Evolutionary conservation across 2,329 filamentous ascomycete species (phyloP).

Genomic region (Rutstroemia sp.): DNA sequence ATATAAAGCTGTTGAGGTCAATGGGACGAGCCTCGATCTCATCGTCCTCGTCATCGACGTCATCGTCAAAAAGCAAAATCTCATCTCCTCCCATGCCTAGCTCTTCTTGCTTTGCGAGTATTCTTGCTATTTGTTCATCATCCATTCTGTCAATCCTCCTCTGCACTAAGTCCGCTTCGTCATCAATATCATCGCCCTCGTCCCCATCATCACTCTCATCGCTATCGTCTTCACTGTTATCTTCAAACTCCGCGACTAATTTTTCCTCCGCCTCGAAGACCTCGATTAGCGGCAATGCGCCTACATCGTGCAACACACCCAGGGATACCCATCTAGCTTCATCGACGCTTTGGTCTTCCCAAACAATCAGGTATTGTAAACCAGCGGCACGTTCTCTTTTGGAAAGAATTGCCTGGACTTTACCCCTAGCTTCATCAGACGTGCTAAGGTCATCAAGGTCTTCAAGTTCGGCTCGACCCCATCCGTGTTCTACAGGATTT

Average conservation of each 20-base stretch:
- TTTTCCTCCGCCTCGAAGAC: conserved; percentile 30
- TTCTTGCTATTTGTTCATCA: conserved; percentile 55
- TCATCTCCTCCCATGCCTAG: conserved; percentile 55
- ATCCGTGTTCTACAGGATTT: conserved; percentile 24
- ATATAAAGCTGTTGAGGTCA: conserved; percentile 5
- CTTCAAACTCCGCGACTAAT: conserved; percentile 27
- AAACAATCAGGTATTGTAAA: conserved; percentile 45
- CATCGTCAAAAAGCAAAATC: conserved; percentile 47
- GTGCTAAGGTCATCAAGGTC: conserved; percentile 44
- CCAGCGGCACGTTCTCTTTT: conserved; percentile 38
- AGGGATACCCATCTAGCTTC: conserved; percentile 43
- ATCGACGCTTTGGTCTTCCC: conserved; percentile 35
- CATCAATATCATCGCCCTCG: conserved; percentile 25
- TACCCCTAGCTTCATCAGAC: conserved; percentile 38
- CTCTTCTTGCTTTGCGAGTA: conserved; percentile 55
- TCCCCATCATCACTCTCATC: conserved; percentile 24
- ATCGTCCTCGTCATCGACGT: conserved; percentile 27
- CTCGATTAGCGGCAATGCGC: conserved; percentile 27
- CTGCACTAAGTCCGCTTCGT: conserved; percentile 32
- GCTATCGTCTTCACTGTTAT: conserved; percentile 27
- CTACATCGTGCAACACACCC: conserved; percentile 26
- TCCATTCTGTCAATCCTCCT: conserved; percentile 39
- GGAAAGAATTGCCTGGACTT: conserved; percentile 36
- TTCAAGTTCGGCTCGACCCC: conserved; percentile 37
- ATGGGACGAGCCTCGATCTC: background rate